Conservation (phyloP, 2,329 filamentous ascomycete species). For the Exophiala oligosperma region DNA sequence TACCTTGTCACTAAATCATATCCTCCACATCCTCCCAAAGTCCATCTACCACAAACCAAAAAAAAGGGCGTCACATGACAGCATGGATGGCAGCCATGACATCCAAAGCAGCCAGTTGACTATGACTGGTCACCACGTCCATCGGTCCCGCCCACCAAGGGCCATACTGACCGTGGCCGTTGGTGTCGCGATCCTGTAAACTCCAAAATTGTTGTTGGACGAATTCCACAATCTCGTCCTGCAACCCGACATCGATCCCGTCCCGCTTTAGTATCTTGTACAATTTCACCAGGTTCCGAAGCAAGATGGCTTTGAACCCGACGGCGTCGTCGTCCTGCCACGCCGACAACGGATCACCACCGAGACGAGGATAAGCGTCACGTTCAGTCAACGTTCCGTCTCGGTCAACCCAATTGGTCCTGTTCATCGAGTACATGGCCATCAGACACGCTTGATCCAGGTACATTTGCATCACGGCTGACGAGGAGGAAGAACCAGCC, state of each 20-base stretch:
- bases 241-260: conserved; percentile 3
- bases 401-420: conserved; percentile 17
- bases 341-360: conserved; percentile 1
- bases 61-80: neutral
- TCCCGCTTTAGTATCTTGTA: conserved; percentile 9
- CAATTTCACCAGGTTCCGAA: conserved; percentile 21
- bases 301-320: conserved; percentile 24
- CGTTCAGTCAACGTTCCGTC: conserved; percentile 20
- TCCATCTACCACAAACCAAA: too few relatives aligned
- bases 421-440: conserved; percentile 17
- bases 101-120: conserved; percentile 22
- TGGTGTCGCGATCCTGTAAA: conserved; percentile 14
- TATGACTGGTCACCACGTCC: conserved; percentile 23
- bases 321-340: conserved; percentile 21
- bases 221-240: conserved; percentile 9
- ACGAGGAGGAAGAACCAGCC: too few relatives aligned
- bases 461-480: conserved; percentile 2
- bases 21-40: too few relatives aligned
- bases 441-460: conserved; percentile 19
- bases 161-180: conserved; percentile 20
- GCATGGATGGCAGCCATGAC: conserved; percentile 25
- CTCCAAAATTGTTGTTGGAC: conserved; percentile 15
- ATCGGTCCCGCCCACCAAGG: conserved; percentile 24
- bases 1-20: too few relatives aligned
- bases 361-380: conserved; percentile 17